Evolutionary conservation across 768 basidiomycete genomes (phyloP).

Genomic region (Leccinum variicolor): DNA sequence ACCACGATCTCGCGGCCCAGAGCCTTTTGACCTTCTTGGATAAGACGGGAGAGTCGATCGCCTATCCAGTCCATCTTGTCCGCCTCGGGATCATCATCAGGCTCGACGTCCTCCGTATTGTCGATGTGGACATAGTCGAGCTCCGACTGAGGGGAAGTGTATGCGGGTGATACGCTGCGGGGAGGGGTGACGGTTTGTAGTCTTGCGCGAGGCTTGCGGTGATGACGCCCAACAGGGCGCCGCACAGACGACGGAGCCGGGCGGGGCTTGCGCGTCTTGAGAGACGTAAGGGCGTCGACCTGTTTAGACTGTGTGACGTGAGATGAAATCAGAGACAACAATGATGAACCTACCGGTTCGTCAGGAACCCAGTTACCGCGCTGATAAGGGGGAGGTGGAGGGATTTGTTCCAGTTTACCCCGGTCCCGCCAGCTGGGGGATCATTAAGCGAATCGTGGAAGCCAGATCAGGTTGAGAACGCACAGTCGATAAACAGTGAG

Average conservation of each 20-base stretch:
- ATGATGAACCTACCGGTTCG: constrained; percentile 28
- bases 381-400: constrained; percentile 67
- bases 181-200: constrained; percentile 24
- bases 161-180: constrained; percentile 24
- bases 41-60: constrained; percentile 61
- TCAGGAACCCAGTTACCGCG: constrained; percentile 54
- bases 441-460: constrained; percentile 1
- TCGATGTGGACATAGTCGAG: constrained; percentile 37
- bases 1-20: constrained; percentile 76
- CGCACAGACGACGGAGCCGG: constrained; percentile 28
- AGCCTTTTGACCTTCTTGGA: constrained; percentile 77
- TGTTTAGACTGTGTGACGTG: constrained; percentile 24
- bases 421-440: constrained; percentile 69
- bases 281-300: constrained; percentile 36
- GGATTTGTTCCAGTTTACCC: constrained; percentile 48
- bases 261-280: constrained; percentile 38
- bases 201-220: constrained; percentile 32
- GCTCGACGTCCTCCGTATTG: constrained; percentile 33
- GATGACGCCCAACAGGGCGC: constrained; percentile 35
- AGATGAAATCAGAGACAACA: constrained; percentile 8
- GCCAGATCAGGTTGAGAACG: constrained; percentile 30
- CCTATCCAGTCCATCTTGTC: constrained; percentile 82
- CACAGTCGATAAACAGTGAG: constrained; percentile 84
- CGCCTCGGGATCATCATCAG: constrained; percentile 38
- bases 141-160: constrained; percentile 37